phyloP scores from a whole-genome alignment of 2,329 filamentous ascomycete species.

The Paecilomyces niveus region DNA sequence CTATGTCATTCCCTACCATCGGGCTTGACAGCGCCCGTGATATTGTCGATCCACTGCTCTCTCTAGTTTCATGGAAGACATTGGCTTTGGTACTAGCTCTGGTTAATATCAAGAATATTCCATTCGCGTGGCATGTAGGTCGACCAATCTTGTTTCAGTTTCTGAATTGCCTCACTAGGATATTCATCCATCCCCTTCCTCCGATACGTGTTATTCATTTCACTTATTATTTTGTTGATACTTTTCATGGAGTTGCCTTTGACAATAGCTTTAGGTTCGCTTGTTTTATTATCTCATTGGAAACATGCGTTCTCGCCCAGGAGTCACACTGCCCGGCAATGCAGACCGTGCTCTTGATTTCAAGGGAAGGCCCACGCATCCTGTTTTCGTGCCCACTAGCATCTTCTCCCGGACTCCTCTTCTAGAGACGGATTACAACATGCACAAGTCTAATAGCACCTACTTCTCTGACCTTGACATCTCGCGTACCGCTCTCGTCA shows the following conservation, averaged over 20 bases:
- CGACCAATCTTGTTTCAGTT: neutral
- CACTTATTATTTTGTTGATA: conserved; percentile 1
- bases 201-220: neutral
- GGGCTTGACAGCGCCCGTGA: conserved; percentile 16
- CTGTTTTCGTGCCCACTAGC: conserved; percentile 67
- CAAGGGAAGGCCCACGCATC: conserved; percentile 39
- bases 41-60: conserved; percentile 11
- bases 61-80: conserved; percentile 26
- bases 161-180: neutral
- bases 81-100: conserved; percentile 30
- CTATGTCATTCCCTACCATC: conserved; percentile 3
- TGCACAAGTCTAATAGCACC: conserved; percentile 76
- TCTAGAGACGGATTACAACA: conserved; percentile 78
- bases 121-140: conserved; percentile 35
- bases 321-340: conserved; percentile 39
- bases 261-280: conserved; percentile 41
- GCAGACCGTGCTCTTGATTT: conserved; percentile 26
- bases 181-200: neutral
- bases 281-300: conserved; percentile 52
- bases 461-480: conserved; percentile 86
- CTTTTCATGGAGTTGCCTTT: conserved; percentile 2
- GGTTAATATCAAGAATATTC: conserved; percentile 31
- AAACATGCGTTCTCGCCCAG: conserved; percentile 47
- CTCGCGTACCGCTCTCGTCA: conserved; percentile 72
- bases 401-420: conserved; percentile 60